Evolutionary conservation across 2,329 filamentous ascomycete species (phyloP), one percentile per base, ranked within the genome.

Genomic region (Aspergillus awamori): DNA sequence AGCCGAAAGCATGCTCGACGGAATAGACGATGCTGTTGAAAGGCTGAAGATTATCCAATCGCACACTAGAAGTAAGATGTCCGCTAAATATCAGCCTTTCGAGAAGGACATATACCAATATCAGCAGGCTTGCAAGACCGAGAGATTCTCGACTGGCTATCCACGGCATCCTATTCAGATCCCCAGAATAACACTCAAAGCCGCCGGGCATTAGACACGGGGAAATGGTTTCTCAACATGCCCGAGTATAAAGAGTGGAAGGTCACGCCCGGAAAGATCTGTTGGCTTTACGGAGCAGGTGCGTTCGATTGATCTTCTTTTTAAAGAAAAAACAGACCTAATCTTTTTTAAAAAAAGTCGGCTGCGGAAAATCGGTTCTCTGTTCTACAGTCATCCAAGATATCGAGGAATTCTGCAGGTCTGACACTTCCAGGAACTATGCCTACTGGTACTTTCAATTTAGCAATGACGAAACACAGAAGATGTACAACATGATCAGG

Each of bases 401-500:
- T 10, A 58, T 58, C 17, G 22, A 43, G 20, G 22, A 52, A 5
- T 17, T 28, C 15, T 58, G 45, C 17, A 2, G 2, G 20, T 8
- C 7, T 26, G 47, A 22, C 30, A 8, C 8, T 3, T 41, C 56
- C 3, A 30, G n/a, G 8, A 11, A n/a, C 0, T 51, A 43, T 52
- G 45, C 45, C 33, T 59, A 59, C 57, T 59, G 57, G 57, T 59
- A 59, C 15, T 59, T 59, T 26, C 57, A 53, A 8, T 59, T 59
- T 39, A 53, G 38, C n/a, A 30, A 53, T 45, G 24, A 45, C 15
- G n/a, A 47, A 30, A 59, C 57, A 48, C 28, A 36, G 28, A 33
- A 38, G 5, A 33, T 59, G 24, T 20, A 53, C 22, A 53, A 47
- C 39, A 53, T 59, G 57, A 47, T 26, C 38, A 45, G 38, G 7